phyloP scores from a whole-genome alignment of 345 rosid genomes.

The Salix brachista region DNA sequence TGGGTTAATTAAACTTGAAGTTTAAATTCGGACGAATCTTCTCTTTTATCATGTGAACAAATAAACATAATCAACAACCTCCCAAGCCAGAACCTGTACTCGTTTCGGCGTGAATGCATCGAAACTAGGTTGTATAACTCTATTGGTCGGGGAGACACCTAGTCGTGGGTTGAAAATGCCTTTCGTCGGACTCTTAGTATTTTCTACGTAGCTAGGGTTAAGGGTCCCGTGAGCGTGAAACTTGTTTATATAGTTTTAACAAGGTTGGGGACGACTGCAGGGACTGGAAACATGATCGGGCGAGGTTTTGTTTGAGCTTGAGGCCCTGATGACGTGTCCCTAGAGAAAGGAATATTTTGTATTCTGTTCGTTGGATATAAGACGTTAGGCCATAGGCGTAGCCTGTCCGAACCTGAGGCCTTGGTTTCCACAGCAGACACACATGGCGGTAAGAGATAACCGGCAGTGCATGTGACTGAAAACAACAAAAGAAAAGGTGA shows the following conservation, averaged over 20 bases:
- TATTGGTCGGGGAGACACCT: not conserved
- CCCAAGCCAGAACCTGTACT: too few relatives aligned
- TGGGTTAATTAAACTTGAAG: too few relatives aligned
- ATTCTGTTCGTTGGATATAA: not conserved
- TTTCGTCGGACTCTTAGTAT: not conserved
- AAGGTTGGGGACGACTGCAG: not conserved
- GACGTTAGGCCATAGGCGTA: not conserved
- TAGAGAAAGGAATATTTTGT: not conserved
- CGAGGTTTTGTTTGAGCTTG: not conserved
- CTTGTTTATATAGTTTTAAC: not conserved
- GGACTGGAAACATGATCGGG: not conserved
- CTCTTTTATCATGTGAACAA: too few relatives aligned
- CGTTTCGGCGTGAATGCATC: too few relatives aligned
- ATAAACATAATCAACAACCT: too few relatives aligned
- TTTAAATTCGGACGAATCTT: too few relatives aligned
- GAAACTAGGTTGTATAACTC: not conserved
- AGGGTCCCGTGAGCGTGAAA: not conserved
- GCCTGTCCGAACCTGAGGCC: not conserved
- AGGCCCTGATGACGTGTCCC: not conserved
- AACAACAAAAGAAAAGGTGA: not conserved
- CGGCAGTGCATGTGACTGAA: constrained; percentile 3
- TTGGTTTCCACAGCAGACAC: not conserved
- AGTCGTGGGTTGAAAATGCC: not conserved
- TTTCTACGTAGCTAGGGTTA: not conserved
- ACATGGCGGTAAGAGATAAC: not conserved